These are phyloP conservation scores for Hypoxylon sp. DNA, from an alignment of 2,329 filamentous ascomycete genomes.

Conservation along the genomic window DNA sequence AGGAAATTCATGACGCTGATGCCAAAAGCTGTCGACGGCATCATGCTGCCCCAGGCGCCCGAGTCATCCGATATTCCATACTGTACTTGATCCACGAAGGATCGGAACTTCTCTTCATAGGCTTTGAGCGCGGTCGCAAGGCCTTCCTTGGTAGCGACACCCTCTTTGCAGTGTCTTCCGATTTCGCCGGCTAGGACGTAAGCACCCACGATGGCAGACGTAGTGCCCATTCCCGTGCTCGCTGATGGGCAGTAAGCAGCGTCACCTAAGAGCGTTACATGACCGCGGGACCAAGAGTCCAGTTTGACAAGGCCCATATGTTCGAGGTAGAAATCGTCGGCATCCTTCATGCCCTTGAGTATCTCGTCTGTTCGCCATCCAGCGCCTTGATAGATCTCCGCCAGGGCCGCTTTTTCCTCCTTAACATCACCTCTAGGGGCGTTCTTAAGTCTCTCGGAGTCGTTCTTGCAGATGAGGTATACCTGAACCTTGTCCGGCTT, in stretches of 20 bases:
- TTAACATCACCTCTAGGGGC: constrained; percentile 51
- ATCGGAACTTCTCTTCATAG: constrained; percentile 57
- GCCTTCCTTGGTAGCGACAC: constrained; percentile 34
- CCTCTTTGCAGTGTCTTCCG: constrained; percentile 42
- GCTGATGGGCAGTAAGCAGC: constrained; percentile 61
- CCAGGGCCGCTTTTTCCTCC: constrained; percentile 57
- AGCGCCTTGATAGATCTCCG: constrained; percentile 57
- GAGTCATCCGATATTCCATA: constrained; percentile 40
- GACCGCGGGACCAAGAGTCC: constrained; percentile 54
- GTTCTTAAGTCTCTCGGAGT: constrained; percentile 53
- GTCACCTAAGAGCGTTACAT: constrained; percentile 65
- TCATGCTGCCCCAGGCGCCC: constrained; percentile 12
- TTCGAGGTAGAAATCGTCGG: constrained; percentile 62
- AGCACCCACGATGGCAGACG: constrained; percentile 57
- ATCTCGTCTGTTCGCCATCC: constrained; percentile 62
- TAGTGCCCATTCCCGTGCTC: constrained; percentile 61
- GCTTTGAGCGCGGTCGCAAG: constrained; percentile 51
- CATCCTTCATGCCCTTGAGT: constrained; percentile 56
- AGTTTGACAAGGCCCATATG: constrained; percentile 61
- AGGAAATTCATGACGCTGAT: constrained; percentile 52
- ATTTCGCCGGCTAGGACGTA: constrained; percentile 65
- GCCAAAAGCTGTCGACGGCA: constrained; percentile 52
- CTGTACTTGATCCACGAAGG: constrained; percentile 57
- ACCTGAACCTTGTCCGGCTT: constrained; percentile 54
- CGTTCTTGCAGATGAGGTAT: constrained; percentile 57